Evolutionary conservation across 2,329 filamentous ascomycete genomes (phyloP), one percentile per base, ranked within the genome.

Genomic region (Falciphora oryzae): DNA sequence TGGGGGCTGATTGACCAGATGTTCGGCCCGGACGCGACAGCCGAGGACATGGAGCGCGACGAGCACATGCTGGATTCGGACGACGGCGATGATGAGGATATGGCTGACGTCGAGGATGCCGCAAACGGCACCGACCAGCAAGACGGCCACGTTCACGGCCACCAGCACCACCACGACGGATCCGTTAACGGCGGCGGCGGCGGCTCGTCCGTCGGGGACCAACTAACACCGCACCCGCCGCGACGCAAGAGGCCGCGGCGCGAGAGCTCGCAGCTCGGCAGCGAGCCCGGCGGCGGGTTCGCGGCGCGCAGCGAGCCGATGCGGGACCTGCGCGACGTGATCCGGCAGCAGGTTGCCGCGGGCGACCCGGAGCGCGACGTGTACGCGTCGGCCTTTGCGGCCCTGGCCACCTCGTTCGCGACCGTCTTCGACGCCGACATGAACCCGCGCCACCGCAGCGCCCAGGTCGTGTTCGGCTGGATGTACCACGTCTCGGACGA

Each of bases 401-500:
- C 58, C n/a, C 62, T 63, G 14, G 62, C 62, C 13, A 32, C 62
- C 6, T 59, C 32, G n/a, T 59, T 59, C 57, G 62, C 57, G 13
- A 63, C 62, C 35, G 62, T 63, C 25, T 63, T 63, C 16, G 62
- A 63, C 31, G 25, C 27, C n/a, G 62, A 63, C 56, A 57, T 57
- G 62, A 63, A 44, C 56, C 57, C 62, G 62, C 62, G 62, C 56
- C 62, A 63, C 32, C 35, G 56, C 14, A 57, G 62, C 50, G 35
- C 62, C 8, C 56, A 59, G 62, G 62, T 63, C 32, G 57, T 63
- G 35, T 63, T 63, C 29, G 62, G 62, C 32, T 63, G 62, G 62
- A 63, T 63, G 62, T 63, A 63, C 62, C 62, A 63, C 62, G 57
- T 63, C 31, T 63, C 62, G 62, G 62, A 63, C 62, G 62, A 63